Conservation (phyloP, 2,329 filamentous ascomycete species). For the Cercospora zeae-maydis region DNA sequence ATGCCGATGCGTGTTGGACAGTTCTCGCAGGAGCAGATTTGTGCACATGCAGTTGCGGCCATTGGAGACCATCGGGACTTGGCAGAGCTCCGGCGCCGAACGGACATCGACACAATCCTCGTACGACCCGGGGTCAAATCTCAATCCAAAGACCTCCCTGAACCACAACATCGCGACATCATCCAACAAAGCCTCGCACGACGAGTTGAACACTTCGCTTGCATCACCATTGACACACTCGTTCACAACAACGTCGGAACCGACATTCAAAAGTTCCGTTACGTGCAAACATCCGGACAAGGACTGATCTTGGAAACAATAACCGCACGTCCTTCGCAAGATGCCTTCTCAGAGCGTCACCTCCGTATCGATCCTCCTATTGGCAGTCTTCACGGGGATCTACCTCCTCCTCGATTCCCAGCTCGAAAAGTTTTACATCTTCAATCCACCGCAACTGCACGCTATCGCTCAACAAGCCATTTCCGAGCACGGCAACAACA, state of each 20-base stretch:
- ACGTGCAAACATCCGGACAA: neutral
- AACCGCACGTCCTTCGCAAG: neutral
- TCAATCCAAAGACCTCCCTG: neutral
- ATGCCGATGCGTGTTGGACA: too few species aligned
- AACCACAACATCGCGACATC: neutral
- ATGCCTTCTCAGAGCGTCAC: slow-evolving; percentile 31
- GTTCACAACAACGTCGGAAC: neutral
- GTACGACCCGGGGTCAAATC: neutral
- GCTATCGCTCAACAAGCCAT: slow-evolving; percentile 65
- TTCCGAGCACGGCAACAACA: slow-evolving; percentile 69
- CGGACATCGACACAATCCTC: neutral
- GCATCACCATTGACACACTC: neutral
- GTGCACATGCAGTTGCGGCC: neutral
- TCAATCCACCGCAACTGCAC: slow-evolving; percentile 65
- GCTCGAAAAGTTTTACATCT: slow-evolving; percentile 63
- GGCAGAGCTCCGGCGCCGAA: neutral
- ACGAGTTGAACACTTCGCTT: neutral
- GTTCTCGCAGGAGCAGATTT: neutral
- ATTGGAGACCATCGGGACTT: neutral
- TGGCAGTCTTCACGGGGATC: slow-evolving; percentile 54
- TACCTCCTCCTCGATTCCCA: slow-evolving; percentile 58
- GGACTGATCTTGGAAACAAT: neutral
- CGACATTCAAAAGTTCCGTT: neutral
- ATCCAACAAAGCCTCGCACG: neutral
- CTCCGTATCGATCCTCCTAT: slow-evolving; percentile 52